Percentiles rank a stretch among this genome's conserved stretches.
Conservation (phyloP, 116 monocot species). For the Phalaenopsis hybrid region DNA sequence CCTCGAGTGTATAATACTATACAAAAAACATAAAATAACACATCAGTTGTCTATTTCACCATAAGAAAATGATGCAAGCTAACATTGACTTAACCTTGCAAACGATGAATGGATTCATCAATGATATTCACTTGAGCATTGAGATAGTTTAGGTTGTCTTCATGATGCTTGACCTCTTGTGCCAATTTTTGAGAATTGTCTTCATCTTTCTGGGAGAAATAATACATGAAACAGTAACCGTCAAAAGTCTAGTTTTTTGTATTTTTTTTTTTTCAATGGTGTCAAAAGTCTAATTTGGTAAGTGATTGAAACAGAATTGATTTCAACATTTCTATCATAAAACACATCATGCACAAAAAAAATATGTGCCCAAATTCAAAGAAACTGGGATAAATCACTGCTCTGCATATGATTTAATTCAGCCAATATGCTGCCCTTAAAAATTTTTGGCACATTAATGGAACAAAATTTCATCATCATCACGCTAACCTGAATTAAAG, state of each 20-base stretch:
- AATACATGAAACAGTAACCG: not conserved
- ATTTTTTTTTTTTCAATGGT: too few relatives aligned
- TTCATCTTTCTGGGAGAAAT: constrained; percentile 45
- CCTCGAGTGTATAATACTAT: not conserved
- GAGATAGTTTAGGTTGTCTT: constrained; percentile 53
- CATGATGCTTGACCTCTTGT: constrained; percentile 67
- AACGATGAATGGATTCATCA: constrained; percentile 38
- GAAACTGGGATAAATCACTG: not conserved
- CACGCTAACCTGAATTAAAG: constrained; percentile 8
- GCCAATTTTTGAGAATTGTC: constrained; percentile 50
- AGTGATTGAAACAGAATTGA: not conserved
- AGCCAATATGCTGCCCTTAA: too few relatives aligned
- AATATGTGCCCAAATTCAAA: too few relatives aligned
- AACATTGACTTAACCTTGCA: constrained; percentile 35
- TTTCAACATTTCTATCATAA: not conserved
- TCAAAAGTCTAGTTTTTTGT: not conserved
- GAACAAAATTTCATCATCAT: not conserved
- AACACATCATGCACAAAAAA: not conserved
- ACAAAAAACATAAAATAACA: not conserved
- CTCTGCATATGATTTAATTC: too few relatives aligned
- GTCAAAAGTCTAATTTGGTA: not conserved
- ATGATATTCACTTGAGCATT: constrained; percentile 30
- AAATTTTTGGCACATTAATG: not conserved
- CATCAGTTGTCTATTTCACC: not conserved
- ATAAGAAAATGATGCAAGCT: not conserved